Evolutionary conservation across 352 stramenopile species (phyloP), one percentile per base, ranked within the genome.

Genomic region (Phytophthora kernoviae): DNA sequence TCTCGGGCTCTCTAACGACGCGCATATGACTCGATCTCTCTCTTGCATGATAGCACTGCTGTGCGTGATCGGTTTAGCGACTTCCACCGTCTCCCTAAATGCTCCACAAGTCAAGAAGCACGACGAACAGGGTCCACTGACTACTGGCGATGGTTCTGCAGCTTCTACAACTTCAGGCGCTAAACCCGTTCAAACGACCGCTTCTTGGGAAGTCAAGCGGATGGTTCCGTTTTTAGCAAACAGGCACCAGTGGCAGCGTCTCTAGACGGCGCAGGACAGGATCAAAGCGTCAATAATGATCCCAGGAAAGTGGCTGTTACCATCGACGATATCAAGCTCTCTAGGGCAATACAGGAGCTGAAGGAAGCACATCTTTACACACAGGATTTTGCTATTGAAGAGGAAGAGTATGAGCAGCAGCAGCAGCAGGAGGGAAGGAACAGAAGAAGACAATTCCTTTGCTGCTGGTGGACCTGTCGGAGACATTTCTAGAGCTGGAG

Each of bases 401-500:
- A 58, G 5, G 27, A 62, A 15, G 55, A 61, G 39, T 26, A 22
- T 17, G 41, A 48, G 18, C 41, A 34, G 41, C 18, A n/a, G 18
- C 21, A 8, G 20, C 17, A 48, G 5, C 1, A 48, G 41, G 17
- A 48, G 24, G 49, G 3, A 14, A 3, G 6, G 24, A 3, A 6
- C 6, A 3, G 6, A 15, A 30, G 12, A 30, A 26, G 44, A 72
- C 12, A 53, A 15, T 26, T 22, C 49, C 41, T 26, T 12, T 54
- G 32, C 18, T 59, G 7, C 40, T 68, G 21, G 36, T 69, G 15
- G 59, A 84, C 42, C 68, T 76, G 2, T 82, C 79, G 7, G 69
- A 86, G 5, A 50, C 51, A 20, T 91, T 86, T 42, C 43, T 87
- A 20, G 47, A 60, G 8, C 52, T 91, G 15, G 77, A 90, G 52